phyloP scores from a whole-genome alignment of 179 eudicot species.

The Vitellaria paradoxa region DNA sequence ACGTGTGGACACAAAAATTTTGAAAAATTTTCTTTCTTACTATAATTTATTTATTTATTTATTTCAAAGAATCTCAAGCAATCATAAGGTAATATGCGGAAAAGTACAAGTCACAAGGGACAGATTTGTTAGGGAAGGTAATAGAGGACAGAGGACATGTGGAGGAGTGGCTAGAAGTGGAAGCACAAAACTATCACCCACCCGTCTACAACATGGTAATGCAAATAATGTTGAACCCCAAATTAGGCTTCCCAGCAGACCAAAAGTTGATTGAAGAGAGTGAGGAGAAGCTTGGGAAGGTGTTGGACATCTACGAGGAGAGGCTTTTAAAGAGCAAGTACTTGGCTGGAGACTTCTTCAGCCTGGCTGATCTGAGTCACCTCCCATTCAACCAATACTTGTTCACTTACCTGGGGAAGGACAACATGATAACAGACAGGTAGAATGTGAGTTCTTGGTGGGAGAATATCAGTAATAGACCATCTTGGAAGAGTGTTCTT shows the following conservation, averaged over 20 bases:
- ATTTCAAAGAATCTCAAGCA: conserved; percentile 31
- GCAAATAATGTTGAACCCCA: conserved; percentile 26
- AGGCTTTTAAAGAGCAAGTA: background rate
- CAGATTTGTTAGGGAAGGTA: conserved; percentile 30
- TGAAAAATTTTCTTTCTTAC: no score
- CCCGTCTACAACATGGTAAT: conserved; percentile 24
- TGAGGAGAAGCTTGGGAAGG: background rate
- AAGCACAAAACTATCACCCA: conserved; percentile 32
- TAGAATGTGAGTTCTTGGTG: conserved; percentile 38
- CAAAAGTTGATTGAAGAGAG: conserved; percentile 13
- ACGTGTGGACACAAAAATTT: no score
- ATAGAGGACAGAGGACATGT: conserved; percentile 32
- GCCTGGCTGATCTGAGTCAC: conserved; percentile 28
- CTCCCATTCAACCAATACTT: conserved; percentile 31
- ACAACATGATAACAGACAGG: conserved; percentile 32
- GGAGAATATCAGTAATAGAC: conserved; percentile 42
- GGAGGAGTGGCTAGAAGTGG: conserved; percentile 38
- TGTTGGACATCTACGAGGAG: conserved; percentile 32
- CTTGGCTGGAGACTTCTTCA: no score
- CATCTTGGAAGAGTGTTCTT: conserved; percentile 37
- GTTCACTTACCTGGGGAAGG: conserved; percentile 25
- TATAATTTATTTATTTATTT: background rate
- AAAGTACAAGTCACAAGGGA: conserved; percentile 38
- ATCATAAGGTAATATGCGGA: conserved; percentile 36
- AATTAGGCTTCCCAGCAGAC: conserved; percentile 19